A percentile compares a stretch with the other conserved stretches of the same genome.
phyloP scores from a whole-genome alignment of 164 flowering plant species.

The Nelumbo lutea region DNA sequence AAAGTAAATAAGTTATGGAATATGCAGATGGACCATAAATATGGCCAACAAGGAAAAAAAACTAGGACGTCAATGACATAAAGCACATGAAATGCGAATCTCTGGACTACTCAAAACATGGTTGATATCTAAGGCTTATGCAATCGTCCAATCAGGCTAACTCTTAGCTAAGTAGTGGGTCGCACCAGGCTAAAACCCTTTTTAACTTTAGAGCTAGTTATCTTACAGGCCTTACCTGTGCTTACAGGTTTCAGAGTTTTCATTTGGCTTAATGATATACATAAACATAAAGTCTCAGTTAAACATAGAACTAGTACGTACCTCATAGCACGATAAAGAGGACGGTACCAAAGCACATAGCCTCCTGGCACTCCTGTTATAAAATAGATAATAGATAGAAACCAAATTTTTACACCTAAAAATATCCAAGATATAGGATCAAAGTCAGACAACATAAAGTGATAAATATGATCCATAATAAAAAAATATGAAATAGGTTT shows the following conservation, averaged over 20 bases:
- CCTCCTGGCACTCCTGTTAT: conserved; percentile 93
- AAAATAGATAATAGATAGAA: conserved; percentile 92
- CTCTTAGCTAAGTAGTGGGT: not conserved
- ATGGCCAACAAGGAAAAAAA: too few species aligned
- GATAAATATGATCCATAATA: not conserved
- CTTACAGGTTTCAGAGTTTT: too few species aligned
- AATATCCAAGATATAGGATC: conserved; percentile 2
- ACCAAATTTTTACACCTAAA: conserved; percentile 83
- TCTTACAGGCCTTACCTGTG: not conserved
- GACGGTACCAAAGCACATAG: conserved; percentile 95
- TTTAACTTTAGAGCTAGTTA: not conserved
- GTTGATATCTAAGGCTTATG: too few species aligned
- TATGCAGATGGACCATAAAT: not conserved
- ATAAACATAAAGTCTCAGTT: not conserved
- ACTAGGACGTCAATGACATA: too few species aligned
- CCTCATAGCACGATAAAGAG: conserved; percentile 97
- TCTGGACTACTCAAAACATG: too few species aligned
- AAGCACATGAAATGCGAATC: too few species aligned
- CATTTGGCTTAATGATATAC: not conserved
- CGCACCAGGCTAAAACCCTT: not conserved
- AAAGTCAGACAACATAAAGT: conserved; percentile 5
- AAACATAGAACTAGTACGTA: conserved; percentile 19
- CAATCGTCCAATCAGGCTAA: not conserved
- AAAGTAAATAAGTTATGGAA: not conserved
- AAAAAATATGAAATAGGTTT: not conserved